Percentiles rank a stretch among this genome's conserved stretches.
Conservation (phyloP, 2,329 filamentous ascomycete species). For the Chaetomium strumarium region DNA sequence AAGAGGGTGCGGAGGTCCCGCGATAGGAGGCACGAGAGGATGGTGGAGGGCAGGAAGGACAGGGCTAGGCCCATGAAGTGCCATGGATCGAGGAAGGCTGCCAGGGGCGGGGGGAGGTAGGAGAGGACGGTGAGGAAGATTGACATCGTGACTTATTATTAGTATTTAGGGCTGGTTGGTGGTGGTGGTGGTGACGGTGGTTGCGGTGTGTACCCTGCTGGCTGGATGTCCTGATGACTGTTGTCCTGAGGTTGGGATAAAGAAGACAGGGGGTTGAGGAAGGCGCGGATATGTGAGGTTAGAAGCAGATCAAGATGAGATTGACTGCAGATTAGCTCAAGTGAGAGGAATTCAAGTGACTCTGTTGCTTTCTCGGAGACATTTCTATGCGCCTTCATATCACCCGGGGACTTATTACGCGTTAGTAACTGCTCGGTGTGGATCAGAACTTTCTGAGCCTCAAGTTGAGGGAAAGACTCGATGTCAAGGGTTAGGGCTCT, state of each 20-base stretch:
- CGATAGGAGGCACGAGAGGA: constrained; percentile 37
- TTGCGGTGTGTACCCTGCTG: background rate
- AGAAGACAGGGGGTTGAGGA: background rate
- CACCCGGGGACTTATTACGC: constrained; percentile 4
- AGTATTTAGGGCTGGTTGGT: no score
- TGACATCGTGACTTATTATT: background rate
- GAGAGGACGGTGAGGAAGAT: background rate
- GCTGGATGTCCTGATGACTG: no score
- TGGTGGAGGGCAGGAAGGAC: constrained; percentile 46
- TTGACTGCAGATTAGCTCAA: background rate
- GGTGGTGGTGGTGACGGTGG: background rate
- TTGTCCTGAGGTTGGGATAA: background rate
- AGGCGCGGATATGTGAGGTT: background rate
- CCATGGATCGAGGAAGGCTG: constrained; percentile 43
- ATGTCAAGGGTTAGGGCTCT: background rate
- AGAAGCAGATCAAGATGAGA: background rate
- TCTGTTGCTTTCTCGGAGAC: background rate
- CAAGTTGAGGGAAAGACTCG: background rate
- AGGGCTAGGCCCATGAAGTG: constrained; percentile 46
- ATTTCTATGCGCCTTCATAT: background rate
- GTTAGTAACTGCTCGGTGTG: background rate
- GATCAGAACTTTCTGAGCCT: background rate
- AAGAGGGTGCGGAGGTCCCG: constrained; percentile 35
- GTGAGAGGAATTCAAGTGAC: no score
- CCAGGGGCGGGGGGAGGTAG: constrained; percentile 11